Percentiles rank a stretch among this genome's conserved stretches.
Evolutionary conservation across 1,284 basidiomycete genomes (phyloP).

Genomic region (Heterobasidion occidentale): DNA sequence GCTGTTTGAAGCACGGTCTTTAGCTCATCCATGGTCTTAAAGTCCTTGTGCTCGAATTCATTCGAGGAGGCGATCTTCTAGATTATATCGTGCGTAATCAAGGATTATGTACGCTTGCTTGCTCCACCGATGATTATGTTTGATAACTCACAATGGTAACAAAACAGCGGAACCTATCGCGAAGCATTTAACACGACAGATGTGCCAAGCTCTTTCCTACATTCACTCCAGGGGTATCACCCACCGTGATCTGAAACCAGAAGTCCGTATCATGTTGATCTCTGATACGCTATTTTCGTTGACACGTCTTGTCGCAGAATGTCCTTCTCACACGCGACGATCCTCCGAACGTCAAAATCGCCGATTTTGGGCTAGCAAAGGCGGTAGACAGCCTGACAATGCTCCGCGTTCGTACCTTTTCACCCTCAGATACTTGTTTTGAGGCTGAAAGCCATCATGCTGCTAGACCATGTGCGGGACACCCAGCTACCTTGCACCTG

Average conservation of each 20-base stretch:
- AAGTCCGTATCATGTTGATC: conserved; percentile 33
- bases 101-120: conserved; percentile 47
- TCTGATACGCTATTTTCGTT: conserved; percentile 1
- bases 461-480: conserved; percentile 82
- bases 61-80: conserved; percentile 86
- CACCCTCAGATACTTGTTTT: not conserved
- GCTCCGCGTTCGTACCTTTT: conserved; percentile 43
- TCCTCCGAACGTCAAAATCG: conserved; percentile 72
- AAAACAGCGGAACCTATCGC: conserved; percentile 42
- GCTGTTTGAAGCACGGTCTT: not conserved
- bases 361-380: conserved; percentile 92
- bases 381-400: conserved; percentile 70
- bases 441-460: conserved; percentile 5
- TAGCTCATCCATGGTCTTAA: not conserved
- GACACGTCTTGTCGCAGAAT: conserved; percentile 35
- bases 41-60: conserved; percentile 75
- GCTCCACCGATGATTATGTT: not conserved
- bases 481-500: conserved; percentile 78
- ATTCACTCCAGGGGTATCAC: conserved; percentile 70
- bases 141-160: not conserved
- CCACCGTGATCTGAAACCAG: conserved; percentile 91
- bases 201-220: conserved; percentile 70
- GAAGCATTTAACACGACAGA: conserved; percentile 61
- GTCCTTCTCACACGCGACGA: conserved; percentile 61
- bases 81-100: conserved; percentile 59